Evolutionary conservation across 257 asterid species (phyloP).

Genomic region (Penstemon eatonii): DNA sequence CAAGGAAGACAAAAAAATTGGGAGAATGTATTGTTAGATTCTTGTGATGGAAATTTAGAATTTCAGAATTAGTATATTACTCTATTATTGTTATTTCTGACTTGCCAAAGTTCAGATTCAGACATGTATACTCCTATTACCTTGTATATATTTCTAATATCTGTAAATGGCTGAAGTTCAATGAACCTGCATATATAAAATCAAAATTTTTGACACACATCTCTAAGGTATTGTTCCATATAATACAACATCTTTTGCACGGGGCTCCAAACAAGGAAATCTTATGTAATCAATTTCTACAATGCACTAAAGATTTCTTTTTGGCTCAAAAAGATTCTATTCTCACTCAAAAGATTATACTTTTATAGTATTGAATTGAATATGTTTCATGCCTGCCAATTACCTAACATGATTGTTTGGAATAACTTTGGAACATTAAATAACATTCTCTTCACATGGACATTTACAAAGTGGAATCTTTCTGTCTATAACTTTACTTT

Average conservation of each 20-base stretch:
- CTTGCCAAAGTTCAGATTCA: conserved; percentile 2
- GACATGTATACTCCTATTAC: neutral
- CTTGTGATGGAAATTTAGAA: neutral
- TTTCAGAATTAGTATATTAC: neutral
- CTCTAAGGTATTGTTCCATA: neutral
- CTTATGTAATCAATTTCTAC: neutral
- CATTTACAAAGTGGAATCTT: conserved; percentile 8
- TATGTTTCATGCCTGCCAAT: conserved; percentile 6
- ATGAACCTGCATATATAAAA: conserved; percentile 27
- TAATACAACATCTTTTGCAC: conserved; percentile 2
- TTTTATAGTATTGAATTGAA: too few relatives aligned
- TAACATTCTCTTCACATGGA: neutral
- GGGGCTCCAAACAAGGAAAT: conserved; percentile 2
- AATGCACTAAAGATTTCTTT: conserved; percentile 6
- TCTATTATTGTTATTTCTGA: neutral
- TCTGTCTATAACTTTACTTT: conserved; percentile 6
- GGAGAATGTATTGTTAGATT: neutral
- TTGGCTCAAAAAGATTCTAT: conserved; percentile 20
- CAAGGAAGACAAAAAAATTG: neutral
- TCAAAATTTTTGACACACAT: neutral
- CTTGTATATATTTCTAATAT: conserved; percentile 9
- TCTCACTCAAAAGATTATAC: neutral
- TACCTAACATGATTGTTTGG: neutral
- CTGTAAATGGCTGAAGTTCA: conserved; percentile 20
- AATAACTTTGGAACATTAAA: neutral